Conservation (phyloP, 306 rosid genomes). For the Trifolium pratense region DNA sequence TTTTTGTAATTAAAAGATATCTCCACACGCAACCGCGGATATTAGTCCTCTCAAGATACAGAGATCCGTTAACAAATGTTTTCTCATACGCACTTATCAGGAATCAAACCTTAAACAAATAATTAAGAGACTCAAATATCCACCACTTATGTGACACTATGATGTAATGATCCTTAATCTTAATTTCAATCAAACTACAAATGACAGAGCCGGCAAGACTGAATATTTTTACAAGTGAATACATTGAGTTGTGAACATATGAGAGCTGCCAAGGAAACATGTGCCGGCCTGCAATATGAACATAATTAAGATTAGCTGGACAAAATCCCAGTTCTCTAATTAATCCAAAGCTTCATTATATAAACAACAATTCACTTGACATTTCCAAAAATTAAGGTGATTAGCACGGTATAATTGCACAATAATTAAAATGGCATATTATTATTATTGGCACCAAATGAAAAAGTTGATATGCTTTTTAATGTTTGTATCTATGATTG, state of each 20-base stretch:
- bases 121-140: too few relatives aligned
- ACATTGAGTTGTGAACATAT: background rate
- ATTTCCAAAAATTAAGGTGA: slow-evolving; percentile 3
- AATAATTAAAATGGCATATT: slow-evolving; percentile 23
- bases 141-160: too few relatives aligned
- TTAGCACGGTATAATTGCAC: background rate
- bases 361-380: background rate
- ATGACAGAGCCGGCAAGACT: background rate
- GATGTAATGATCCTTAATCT: background rate
- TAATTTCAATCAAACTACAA: too few relatives aligned
- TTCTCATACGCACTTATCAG: too few relatives aligned
- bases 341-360: slow-evolving; percentile 2
- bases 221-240: background rate
- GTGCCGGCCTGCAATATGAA: background rate
- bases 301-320: too few relatives aligned
- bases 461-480: background rate
- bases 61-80: too few relatives aligned
- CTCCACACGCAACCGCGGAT: too few relatives aligned
- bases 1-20: too few relatives aligned
- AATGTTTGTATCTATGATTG: slow-evolving; percentile 13
- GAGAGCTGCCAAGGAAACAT: background rate
- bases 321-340: background rate
- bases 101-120: too few relatives aligned
- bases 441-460: background rate
- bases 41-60: too few relatives aligned